phyloP scores from a whole-genome alignment of 1,284 basidiomycete genomes.

The Taiwanofungus camphoratus region DNA sequence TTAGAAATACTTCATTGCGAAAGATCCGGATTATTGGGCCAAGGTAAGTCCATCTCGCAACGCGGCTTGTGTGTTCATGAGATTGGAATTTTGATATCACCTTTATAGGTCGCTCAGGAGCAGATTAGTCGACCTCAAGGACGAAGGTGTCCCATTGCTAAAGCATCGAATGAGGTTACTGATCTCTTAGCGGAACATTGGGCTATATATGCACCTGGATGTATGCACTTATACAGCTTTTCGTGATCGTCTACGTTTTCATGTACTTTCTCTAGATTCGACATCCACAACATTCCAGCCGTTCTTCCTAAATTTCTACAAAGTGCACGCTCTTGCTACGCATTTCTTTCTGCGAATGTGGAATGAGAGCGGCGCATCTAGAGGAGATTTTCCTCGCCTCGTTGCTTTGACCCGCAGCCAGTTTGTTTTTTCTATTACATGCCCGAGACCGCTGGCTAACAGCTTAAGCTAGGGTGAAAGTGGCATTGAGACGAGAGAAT shows the following conservation, averaged over 20 bases:
- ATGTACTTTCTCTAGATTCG: slow-evolving; percentile 42
- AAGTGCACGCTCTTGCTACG: slow-evolving; percentile 78
- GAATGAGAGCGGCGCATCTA: slow-evolving; percentile 84
- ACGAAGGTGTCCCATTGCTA: slow-evolving; percentile 81
- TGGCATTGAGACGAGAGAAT: slow-evolving; percentile 74
- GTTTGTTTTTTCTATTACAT: slow-evolving; percentile 39
- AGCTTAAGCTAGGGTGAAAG: slow-evolving; percentile 52
- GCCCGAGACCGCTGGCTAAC: slow-evolving; percentile 9
- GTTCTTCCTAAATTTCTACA: slow-evolving; percentile 84
- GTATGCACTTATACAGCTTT: slow-evolving; percentile 35
- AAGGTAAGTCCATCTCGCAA: too few species aligned
- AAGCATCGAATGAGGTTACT: slow-evolving; percentile 83
- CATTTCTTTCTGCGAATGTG: slow-evolving; percentile 94
- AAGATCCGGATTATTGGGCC: slow-evolving; percentile 75
- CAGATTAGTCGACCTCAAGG: slow-evolving; percentile 76
- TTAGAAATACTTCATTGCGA: slow-evolving; percentile 36
- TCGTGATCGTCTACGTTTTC: slow-evolving; percentile 1
- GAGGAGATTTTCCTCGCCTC: slow-evolving; percentile 77
- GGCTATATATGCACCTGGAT: slow-evolving; percentile 75
- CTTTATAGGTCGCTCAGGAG: slow-evolving; percentile 67
- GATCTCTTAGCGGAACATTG: slow-evolving; percentile 86
- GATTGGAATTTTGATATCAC: slow-evolving; percentile 1
- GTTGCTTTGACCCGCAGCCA: slow-evolving; percentile 84
- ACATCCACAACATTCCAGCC: slow-evolving; percentile 84
- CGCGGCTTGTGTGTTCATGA: background rate